Evolutionary conservation across 495 filamentous ascomycete species (phyloP).

Genomic region (Penicillium flavigenum): DNA sequence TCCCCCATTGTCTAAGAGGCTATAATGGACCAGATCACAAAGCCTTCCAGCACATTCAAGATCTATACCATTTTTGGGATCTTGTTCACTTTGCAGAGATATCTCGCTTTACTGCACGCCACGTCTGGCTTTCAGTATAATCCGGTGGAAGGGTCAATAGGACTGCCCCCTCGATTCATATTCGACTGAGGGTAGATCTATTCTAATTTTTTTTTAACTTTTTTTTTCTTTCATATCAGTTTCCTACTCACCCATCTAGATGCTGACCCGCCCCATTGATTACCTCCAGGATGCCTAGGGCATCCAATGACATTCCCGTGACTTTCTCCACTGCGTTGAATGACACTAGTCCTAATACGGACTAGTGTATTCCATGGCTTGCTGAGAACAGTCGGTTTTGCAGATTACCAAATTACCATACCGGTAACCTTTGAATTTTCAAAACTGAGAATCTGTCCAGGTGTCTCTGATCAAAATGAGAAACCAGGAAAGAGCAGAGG

Average conservation of each 20-base stretch:
- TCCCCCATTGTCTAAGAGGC: too few relatives aligned
- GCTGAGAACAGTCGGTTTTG: conserved; percentile 6
- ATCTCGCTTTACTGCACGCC: background rate
- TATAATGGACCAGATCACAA: background rate
- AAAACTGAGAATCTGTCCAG: conserved; percentile 1
- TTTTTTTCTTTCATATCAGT: background rate
- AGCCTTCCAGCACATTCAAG: background rate
- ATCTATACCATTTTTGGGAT: background rate
- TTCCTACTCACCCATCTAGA: conserved; percentile 12
- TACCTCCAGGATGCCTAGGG: conserved; percentile 11
- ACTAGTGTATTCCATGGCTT: conserved; percentile 14
- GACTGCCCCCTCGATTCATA: background rate
- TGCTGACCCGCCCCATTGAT: conserved; percentile 15
- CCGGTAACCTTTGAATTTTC: conserved; percentile 2
- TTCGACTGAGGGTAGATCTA: background rate
- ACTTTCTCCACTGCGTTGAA: conserved; percentile 21
- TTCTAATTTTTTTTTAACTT: background rate
- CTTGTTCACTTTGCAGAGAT: background rate
- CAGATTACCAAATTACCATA: conserved; percentile 4
- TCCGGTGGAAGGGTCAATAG: background rate
- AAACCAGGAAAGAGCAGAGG: background rate
- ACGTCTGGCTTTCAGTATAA: background rate
- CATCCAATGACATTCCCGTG: conserved; percentile 19
- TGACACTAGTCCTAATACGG: conserved; percentile 15
- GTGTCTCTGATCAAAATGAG: conserved; percentile 11